A percentile compares a stretch with the other conserved stretches of the same genome.
Evolutionary conservation across 2,329 filamentous ascomycete genomes (phyloP).

Genomic region (Ceratocystis cacaofunesta): DNA sequence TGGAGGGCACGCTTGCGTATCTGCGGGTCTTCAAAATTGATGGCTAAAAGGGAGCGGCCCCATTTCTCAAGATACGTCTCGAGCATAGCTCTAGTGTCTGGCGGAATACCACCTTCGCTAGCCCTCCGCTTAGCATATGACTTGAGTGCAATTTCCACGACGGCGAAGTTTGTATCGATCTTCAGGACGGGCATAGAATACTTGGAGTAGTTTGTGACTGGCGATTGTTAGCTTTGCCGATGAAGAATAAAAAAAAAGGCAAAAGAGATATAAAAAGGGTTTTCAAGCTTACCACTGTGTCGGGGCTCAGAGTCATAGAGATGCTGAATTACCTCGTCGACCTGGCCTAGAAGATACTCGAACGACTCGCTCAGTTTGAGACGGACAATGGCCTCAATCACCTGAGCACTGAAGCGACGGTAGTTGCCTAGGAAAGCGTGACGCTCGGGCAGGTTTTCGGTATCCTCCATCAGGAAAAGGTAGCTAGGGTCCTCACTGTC

Average conservation of each 20-base stretch:
- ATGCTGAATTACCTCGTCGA: conserved; percentile 57
- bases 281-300: conserved; percentile 43
- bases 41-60: conserved; percentile 55
- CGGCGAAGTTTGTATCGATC: conserved; percentile 77
- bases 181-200: conserved; percentile 57
- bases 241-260: neutral
- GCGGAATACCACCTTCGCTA: conserved; percentile 7
- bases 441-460: conserved; percentile 83
- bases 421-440: conserved; percentile 96
- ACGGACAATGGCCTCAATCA: conserved; percentile 76
- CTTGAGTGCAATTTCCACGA: conserved; percentile 76
- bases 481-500: conserved; percentile 68
- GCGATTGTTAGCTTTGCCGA: neutral
- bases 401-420: conserved; percentile 69
- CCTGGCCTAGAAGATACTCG: conserved; percentile 67
- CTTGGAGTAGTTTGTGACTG: conserved; percentile 48
- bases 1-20: conserved; percentile 71
- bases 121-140: conserved; percentile 68
- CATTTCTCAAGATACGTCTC: conserved; percentile 53
- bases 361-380: conserved; percentile 74
- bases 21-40: conserved; percentile 67
- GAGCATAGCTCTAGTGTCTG: conserved; percentile 1
- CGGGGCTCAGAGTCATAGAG: conserved; percentile 56
- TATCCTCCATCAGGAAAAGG: conserved; percentile 77
- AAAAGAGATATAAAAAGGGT: neutral